Conservation (phyloP, 2,329 filamentous ascomycete genomes). For the Thermothelomyces thermophilus region DNA sequence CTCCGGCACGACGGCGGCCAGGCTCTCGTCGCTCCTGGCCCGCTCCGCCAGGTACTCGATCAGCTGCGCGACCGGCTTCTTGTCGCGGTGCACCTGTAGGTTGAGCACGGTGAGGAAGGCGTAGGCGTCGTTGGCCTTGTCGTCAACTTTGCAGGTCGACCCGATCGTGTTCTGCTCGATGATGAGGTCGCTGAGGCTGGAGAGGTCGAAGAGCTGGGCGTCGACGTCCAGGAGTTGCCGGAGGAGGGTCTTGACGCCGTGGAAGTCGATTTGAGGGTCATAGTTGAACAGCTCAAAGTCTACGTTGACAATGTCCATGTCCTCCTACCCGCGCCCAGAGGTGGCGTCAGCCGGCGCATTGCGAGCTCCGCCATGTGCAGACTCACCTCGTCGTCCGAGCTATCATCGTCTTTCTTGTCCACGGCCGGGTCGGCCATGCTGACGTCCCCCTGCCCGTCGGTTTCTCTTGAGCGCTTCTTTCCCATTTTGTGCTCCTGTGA, state of each 20-base stretch:
- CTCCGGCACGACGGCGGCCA: slow-evolving; percentile 50
- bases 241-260: slow-evolving; percentile 83
- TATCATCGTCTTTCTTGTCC: slow-evolving; percentile 35
- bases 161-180: slow-evolving; percentile 81
- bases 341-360: neutral
- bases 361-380: slow-evolving; percentile 6
- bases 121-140: slow-evolving; percentile 86
- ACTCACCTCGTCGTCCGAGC: slow-evolving; percentile 43
- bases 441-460: slow-evolving; percentile 26
- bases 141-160: slow-evolving; percentile 95
- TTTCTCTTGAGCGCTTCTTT: slow-evolving; percentile 34
- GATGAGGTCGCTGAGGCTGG: slow-evolving; percentile 77
- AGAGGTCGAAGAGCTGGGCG: slow-evolving; percentile 77
- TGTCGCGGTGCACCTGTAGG: slow-evolving; percentile 68
- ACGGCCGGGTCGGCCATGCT: slow-evolving; percentile 22
- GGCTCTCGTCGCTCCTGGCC: slow-evolving; percentile 44
- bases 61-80: slow-evolving; percentile 64
- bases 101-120: slow-evolving; percentile 88
- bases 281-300: slow-evolving; percentile 99
- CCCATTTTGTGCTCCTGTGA: slow-evolving; percentile 26
- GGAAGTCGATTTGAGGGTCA: slow-evolving; percentile 81
- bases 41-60: slow-evolving; percentile 62
- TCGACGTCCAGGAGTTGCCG: slow-evolving; percentile 92
- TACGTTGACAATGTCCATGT: slow-evolving; percentile 86
- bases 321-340: slow-evolving; percentile 43